Conservation (phyloP, 495 filamentous ascomycete species). For the Neurospora tetrasperma region DNA sequence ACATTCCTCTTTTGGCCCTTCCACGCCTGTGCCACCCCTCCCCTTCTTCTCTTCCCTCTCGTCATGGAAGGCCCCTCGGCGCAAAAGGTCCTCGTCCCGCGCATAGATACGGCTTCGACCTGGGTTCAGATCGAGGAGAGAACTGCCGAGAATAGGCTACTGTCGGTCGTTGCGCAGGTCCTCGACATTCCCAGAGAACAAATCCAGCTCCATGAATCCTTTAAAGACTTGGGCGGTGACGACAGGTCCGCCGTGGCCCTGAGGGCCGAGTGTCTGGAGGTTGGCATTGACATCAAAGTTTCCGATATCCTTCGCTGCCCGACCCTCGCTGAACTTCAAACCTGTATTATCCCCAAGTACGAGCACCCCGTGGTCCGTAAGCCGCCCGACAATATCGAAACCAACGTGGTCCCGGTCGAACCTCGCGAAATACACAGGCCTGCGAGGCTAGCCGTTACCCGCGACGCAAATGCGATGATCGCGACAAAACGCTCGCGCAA, state of each 20-base stretch:
- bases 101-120: conserved; percentile 18
- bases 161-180: conserved; percentile 21
- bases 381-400: conserved; percentile 8
- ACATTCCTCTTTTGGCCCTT: background rate
- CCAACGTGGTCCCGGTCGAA: conserved; percentile 7
- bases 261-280: conserved; percentile 23
- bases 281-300: conserved; percentile 26
- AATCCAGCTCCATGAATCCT: conserved; percentile 25
- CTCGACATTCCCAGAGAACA: conserved; percentile 18
- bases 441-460: conserved; percentile 7
- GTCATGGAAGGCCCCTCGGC: conserved; percentile 12
- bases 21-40: background rate
- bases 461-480: background rate
- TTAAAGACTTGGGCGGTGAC: conserved; percentile 31
- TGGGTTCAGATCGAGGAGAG: conserved; percentile 22
- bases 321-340: conserved; percentile 31
- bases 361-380: conserved; percentile 6
- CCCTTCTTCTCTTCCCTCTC: background rate
- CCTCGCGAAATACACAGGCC: conserved; percentile 13
- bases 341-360: conserved; percentile 20
- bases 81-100: conserved; percentile 5
- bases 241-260: conserved; percentile 25
- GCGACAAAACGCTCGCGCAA: conserved; percentile 10
- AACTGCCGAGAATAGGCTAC: conserved; percentile 22
- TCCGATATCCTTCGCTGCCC: conserved; percentile 32